Evolutionary conservation across 2,329 filamentous ascomycete species (phyloP).

Genomic region (Decorospora gaudefroyi): DNA sequence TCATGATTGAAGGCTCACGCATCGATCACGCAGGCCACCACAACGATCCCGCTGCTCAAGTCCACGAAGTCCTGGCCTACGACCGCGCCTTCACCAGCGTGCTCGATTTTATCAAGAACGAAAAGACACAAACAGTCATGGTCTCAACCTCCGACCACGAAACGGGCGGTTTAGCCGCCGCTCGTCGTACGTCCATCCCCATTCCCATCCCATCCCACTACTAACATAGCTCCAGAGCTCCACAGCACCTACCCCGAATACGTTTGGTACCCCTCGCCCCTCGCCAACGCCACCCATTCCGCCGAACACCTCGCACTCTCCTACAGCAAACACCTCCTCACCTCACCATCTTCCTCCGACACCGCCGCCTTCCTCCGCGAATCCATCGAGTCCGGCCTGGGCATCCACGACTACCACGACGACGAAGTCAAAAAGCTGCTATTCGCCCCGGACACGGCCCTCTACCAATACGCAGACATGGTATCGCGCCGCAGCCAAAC

Average conservation of each 20-base stretch:
- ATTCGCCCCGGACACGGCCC: constrained; percentile 59
- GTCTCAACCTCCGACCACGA: constrained; percentile 95
- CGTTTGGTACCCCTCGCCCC: constrained; percentile 79
- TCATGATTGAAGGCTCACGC: constrained; percentile 96
- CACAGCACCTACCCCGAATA: constrained; percentile 67
- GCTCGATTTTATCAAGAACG: constrained; percentile 79
- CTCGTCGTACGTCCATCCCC: constrained; percentile 65
- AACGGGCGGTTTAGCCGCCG: constrained; percentile 84
- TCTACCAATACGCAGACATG: constrained; percentile 76
- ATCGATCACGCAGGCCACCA: constrained; percentile 88
- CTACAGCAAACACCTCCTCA: constrained; percentile 64
- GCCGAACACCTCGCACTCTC: constrained; percentile 70
- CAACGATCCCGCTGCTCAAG: constrained; percentile 61
- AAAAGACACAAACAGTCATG: constrained; percentile 74
- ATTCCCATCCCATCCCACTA: not conserved
- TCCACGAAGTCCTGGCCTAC: constrained; percentile 90
- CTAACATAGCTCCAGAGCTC: constrained; percentile 54
- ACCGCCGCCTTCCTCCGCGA: constrained; percentile 65
- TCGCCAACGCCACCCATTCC: constrained; percentile 78
- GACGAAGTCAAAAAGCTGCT: constrained; percentile 72
- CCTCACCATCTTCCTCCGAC: constrained; percentile 34
- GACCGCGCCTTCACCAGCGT: constrained; percentile 84
- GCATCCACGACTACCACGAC: constrained; percentile 72
- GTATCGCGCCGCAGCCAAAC: constrained; percentile 85
- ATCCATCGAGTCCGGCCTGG: constrained; percentile 71